Conservation (phyloP, 225 moss, liverwort and hornwort species). For the Straminergon stramineum region DNA sequence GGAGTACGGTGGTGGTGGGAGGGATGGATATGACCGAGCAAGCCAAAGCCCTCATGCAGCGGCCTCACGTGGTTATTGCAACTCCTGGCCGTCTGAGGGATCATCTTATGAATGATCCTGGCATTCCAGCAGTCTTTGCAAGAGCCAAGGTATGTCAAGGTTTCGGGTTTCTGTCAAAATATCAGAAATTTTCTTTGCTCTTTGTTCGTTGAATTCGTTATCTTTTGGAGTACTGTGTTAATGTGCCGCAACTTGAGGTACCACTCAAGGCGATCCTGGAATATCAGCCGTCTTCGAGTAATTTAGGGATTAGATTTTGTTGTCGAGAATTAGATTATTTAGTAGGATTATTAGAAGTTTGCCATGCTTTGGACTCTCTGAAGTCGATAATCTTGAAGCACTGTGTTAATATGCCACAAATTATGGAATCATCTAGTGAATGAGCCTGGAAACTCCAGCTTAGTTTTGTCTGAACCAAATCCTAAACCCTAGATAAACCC, state of each 20-base stretch:
- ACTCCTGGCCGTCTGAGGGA: slow-evolving; percentile 87
- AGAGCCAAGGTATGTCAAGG: slow-evolving; percentile 47
- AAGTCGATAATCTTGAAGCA: neutral
- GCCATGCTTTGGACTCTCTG: neutral
- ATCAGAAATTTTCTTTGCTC: neutral
- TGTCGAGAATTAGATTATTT: neutral
- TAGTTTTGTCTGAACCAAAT: neutral
- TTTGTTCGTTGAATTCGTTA: neutral
- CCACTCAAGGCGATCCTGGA: slow-evolving; percentile 43
- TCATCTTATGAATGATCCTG: slow-evolving; percentile 71
- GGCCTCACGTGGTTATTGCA: slow-evolving; percentile 90
- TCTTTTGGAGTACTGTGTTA: neutral
- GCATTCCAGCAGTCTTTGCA: slow-evolving; percentile 57
- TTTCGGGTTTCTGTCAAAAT: neutral
- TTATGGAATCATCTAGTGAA: slow-evolving; percentile 56
- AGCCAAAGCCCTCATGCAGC: slow-evolving; percentile 82
- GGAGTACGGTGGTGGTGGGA: slow-evolving; percentile 71
- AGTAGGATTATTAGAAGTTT: neutral
- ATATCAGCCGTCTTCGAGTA: slow-evolving; percentile 48
- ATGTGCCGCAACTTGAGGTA: slow-evolving; percentile 14
- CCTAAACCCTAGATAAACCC: neutral
- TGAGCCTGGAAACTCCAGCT: slow-evolving; percentile 33
- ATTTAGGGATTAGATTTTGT: neutral
- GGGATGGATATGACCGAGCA: slow-evolving; percentile 97
- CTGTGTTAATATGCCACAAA: neutral